Evolutionary conservation across 495 filamentous ascomycete species (phyloP), one percentile per base, ranked within the genome.

Genomic region (Neurospora discreta): DNA sequence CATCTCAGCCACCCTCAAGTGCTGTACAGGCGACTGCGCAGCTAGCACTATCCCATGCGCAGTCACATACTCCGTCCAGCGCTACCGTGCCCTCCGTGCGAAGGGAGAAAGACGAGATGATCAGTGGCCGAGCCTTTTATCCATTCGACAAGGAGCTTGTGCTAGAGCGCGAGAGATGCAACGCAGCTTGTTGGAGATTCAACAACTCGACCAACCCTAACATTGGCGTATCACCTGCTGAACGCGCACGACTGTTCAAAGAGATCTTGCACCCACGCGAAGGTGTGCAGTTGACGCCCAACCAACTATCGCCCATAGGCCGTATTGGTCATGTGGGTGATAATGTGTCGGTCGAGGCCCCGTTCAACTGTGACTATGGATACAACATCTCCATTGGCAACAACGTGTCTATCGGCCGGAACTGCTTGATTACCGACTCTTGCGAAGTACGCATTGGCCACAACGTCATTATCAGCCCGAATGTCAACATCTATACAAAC

Each of bases 101-200:
- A 40, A 91, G 90, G 0, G 93, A 98, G 79, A 97, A 95, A 79
- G 93, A 97, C 68, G 95, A 97, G 81, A 99, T 99, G 95, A 85
- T 97, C 4, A 85, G 84, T 52, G 93, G 93, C n/a, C 85, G 93
- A 36, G 85, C 89, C 11, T 98, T 94, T 78, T 89, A 89, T 68
- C 92, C 92, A 1, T 92, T 90, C 73, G 89, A 92, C 77, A 85
- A 89, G 58, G 90, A 93, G 73, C 87, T 99, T 9, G 86, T 93
- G 4, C 87, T 94, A 67, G 95, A 98, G 74, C 90, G 96, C 30
- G 91, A 97, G 76, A 84, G 89, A 73, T 99, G 95, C 82, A 93
- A 90, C 75, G 87, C 88, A 15, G 93, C 93, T 8, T 87, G 94
- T 73, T 94, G 90, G 87, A 85, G 91, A 72, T 98, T 97, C 84